Evolutionary conservation across 2,329 filamentous ascomycete genomes (phyloP), one percentile per base, ranked within the genome.

Genomic region (Apiospora arundinis): DNA sequence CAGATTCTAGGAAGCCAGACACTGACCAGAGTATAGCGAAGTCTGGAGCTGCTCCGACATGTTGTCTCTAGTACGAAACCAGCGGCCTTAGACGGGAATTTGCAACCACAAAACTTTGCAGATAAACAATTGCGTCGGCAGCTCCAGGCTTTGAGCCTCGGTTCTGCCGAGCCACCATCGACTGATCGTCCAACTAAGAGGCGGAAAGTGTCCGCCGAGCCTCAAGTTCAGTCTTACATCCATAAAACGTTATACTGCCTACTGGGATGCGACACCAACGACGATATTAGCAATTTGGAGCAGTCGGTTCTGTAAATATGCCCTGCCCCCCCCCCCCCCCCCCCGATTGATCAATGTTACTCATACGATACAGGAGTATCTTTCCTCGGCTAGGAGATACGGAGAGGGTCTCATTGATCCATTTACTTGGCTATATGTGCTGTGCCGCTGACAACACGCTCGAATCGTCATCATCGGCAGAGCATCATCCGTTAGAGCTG

Each of bases 371-470:
- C 28, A 86, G 83, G 46, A 74, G 76, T 32, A 75, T 77, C 28
- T 90, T 90, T 76, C 75, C 83, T 16, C 77, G 80, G 18, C 79
- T 90, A 5, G 75, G 83, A 21, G 87, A 90, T 72, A 72, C 81
- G 9, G 81, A 85, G 32, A 87, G 89, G 76, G 89, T 86, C 74
- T 83, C 84, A 45, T 80, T 86, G 11, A 81, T 93, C 52, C 82
- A 89, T 48, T 78, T 86, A 14, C 77, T 94, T 18, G 88, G 90
- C 3, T 85, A 85, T 67, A 78, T 90, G 67, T 83, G 88, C 23
- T 93, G 91, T 78, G 87, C 86, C 21, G 82, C 84, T 18, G 85
- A 88, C 70, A 82, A 83, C 44, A 85, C 82, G 8, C 78, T 91
- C 18, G 21, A 40, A 11, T 9, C 56, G 32, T 40, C 32, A 40